phyloP scores from a whole-genome alignment of 805 yeast species.

The Groenewaldozyma salmanticensis region DNA sequence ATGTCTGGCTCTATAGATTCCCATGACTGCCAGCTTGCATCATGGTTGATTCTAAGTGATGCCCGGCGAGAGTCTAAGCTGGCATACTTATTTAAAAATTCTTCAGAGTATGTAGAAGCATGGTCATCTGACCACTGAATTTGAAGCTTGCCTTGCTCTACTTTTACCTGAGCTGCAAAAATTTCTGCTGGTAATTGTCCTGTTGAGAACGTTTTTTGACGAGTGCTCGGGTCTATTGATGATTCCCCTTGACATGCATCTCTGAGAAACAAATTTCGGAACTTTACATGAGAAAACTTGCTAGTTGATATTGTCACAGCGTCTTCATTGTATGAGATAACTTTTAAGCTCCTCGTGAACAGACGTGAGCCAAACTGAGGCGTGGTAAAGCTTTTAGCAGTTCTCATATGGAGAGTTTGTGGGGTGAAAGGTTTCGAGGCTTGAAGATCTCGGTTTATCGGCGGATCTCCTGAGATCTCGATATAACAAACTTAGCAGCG shows the following conservation, averaged over 20 bases:
- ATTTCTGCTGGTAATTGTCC: slow-evolving; percentile 29
- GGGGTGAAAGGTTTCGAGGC: no score
- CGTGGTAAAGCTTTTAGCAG: no score
- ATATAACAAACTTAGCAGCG: no score
- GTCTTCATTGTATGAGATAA: no score
- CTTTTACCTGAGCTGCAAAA: slow-evolving; percentile 27
- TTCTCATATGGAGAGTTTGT: no score
- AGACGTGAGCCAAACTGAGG: no score
- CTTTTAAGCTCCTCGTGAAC: no score
- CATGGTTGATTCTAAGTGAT: slow-evolving; percentile 24
- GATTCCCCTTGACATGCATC: slow-evolving; percentile 45
- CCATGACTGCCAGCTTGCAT: slow-evolving; percentile 14
- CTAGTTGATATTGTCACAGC: no score
- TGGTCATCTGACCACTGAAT: slow-evolving; percentile 45
- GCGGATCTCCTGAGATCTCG: no score
- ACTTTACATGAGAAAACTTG: no score
- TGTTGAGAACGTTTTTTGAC: slow-evolving; percentile 60
- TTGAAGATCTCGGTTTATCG: no score
- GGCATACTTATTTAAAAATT: slow-evolving; percentile 40
- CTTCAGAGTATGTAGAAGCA: slow-evolving; percentile 32
- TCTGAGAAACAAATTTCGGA: slow-evolving; percentile 39
- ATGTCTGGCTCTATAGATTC: slow-evolving; percentile 6
- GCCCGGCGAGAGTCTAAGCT: slow-evolving; percentile 28
- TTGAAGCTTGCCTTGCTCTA: slow-evolving; percentile 25
- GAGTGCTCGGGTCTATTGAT: slow-evolving; percentile 46